phyloP scores from a whole-genome alignment of 768 basidiomycete species.

The Termitomyces sp. region DNA sequence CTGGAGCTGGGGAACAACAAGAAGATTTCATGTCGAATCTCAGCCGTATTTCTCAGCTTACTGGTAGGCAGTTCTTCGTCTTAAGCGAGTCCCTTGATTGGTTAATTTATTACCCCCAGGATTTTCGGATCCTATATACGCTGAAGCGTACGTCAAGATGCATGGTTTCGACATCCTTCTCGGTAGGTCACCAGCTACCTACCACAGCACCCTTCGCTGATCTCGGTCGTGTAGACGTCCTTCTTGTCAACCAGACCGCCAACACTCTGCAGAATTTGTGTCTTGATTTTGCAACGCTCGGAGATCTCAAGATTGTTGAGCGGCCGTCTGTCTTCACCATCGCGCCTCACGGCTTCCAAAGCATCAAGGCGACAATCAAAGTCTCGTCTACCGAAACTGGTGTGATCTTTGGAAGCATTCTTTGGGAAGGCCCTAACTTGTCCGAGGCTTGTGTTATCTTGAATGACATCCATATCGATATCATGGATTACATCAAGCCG shows the following conservation, averaged over 20 bases:
- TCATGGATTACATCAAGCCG: constrained; percentile 98
- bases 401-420: constrained; percentile 96
- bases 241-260: constrained; percentile 93
- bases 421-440: constrained; percentile 90
- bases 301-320: constrained; percentile 96
- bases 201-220: neutral
- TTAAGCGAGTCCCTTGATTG: neutral
- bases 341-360: constrained; percentile 96
- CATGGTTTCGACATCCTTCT: constrained; percentile 96
- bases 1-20: constrained; percentile 75
- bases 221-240: constrained; percentile 58
- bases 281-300: constrained; percentile 95
- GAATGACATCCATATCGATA: constrained; percentile 97
- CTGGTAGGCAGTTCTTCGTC: constrained; percentile 44
- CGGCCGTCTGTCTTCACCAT: constrained; percentile 92
- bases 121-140: constrained; percentile 98
- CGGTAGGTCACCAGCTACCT: constrained; percentile 39
- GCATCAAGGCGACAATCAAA: constrained; percentile 98
- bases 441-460: constrained; percentile 90
- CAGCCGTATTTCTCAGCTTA: constrained; percentile 89
- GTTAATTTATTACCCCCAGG: constrained; percentile 41
- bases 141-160: constrained; percentile 96
- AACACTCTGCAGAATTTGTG: constrained; percentile 96
- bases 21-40: constrained; percentile 96
- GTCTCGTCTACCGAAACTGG: constrained; percentile 98